Conservation (phyloP, 2,329 filamentous ascomycete species). For the Aspergillus hortae region DNA sequence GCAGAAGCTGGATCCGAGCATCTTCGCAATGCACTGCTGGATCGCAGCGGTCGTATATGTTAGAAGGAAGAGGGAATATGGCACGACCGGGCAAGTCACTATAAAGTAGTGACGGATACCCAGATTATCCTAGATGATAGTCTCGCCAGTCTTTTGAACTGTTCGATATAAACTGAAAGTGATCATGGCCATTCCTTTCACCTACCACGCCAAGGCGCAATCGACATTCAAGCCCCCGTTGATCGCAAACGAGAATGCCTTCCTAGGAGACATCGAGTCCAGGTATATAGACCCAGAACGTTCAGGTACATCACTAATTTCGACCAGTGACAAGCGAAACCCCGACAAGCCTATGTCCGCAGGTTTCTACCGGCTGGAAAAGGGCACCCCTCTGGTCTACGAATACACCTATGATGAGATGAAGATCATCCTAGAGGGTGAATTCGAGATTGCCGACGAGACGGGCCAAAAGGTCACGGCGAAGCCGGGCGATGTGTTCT, state of each 20-base stretch:
- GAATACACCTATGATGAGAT: conserved; percentile 69
- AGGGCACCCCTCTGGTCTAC: conserved; percentile 65
- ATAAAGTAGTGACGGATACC: background rate
- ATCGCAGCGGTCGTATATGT: background rate
- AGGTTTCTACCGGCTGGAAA: conserved; percentile 66
- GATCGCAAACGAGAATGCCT: conserved; percentile 66
- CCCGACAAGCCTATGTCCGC: conserved; percentile 58
- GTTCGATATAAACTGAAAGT: conserved; percentile 3
- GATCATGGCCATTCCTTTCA: conserved; percentile 42
- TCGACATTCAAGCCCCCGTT: conserved; percentile 60
- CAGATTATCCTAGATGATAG: background rate
- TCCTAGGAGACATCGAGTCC: conserved; percentile 59
- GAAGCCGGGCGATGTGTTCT: conserved; percentile 63
- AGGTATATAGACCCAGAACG: conserved; percentile 35
- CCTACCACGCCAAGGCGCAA: conserved; percentile 57
- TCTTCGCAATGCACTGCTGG: background rate
- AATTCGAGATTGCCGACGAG: conserved; percentile 62
- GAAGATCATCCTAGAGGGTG: conserved; percentile 69
- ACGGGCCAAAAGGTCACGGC: conserved; percentile 59
- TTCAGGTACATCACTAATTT: background rate
- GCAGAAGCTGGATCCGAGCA: background rate
- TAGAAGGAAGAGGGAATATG: background rate
- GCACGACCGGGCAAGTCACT: background rate
- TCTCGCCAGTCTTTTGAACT: background rate
- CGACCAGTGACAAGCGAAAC: conserved; percentile 49